These are phyloP conservation scores for Paraglomus brasilianum DNA, from an alignment of 192 early-diverging fungal genomes.

Conservation along the genomic window DNA sequence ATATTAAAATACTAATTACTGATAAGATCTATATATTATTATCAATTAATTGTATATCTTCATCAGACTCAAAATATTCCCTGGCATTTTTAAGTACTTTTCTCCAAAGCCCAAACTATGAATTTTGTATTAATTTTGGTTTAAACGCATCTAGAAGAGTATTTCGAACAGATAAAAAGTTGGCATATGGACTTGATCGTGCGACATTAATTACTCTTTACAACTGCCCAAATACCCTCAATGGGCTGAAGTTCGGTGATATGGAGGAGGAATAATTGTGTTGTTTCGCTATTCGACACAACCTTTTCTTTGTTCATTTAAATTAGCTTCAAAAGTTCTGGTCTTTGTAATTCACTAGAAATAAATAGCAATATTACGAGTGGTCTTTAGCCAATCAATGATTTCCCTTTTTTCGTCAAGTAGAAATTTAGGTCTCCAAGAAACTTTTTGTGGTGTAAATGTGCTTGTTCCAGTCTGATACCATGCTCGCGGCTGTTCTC, in stretches of 20 bases:
- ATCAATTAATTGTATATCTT: slow-evolving; percentile 5
- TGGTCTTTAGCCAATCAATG: too few species aligned
- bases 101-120: slow-evolving; percentile 14
- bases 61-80: slow-evolving; percentile 3
- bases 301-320: too few species aligned
- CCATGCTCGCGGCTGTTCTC: too few species aligned
- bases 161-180: slow-evolving; percentile 7
- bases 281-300: not conserved
- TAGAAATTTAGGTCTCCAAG: too few species aligned
- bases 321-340: too few species aligned
- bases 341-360: too few species aligned
- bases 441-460: too few species aligned
- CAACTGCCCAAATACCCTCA: slow-evolving; percentile 9
- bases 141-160: slow-evolving; percentile 17
- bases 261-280: not conserved
- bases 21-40: not conserved
- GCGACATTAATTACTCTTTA: not conserved
- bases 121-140: slow-evolving; percentile 16
- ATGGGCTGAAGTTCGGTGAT: slow-evolving; percentile 14
- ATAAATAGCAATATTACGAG: too few species aligned
- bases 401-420: too few species aligned
- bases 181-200: not conserved
- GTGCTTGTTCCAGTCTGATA: too few species aligned
- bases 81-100: not conserved
- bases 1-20: not conserved